Conservation (phyloP, 768 basidiomycete genomes). For the Infundibulicybe gibba region DNA sequence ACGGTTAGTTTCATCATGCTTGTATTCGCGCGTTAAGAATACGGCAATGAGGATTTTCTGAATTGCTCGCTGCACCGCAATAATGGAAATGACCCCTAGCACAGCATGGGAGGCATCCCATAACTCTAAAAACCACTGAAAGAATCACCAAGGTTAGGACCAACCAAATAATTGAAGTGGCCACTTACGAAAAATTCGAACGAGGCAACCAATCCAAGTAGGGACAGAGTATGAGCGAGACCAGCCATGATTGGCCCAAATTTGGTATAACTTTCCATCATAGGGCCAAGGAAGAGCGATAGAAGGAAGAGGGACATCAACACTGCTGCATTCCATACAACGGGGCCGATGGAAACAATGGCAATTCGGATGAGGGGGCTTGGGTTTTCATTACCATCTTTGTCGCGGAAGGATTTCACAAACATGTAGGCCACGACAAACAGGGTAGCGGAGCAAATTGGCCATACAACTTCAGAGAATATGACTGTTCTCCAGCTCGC, state of each 20-base stretch:
- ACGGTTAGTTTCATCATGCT: constrained; percentile 96
- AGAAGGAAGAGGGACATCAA: constrained; percentile 84
- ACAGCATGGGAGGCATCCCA: constrained; percentile 98
- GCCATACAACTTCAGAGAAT: constrained; percentile 79
- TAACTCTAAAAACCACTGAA: constrained; percentile 91
- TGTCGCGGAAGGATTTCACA: constrained; percentile 84
- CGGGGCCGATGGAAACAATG: constrained; percentile 86
- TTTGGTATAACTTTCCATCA: constrained; percentile 79
- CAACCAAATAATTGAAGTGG: background rate
- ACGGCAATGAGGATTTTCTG: constrained; percentile 94
- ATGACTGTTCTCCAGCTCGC: constrained; percentile 85
- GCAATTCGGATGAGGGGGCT: constrained; percentile 87
- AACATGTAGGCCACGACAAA: constrained; percentile 90
- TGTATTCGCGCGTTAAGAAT: constrained; percentile 95
- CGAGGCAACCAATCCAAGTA: constrained; percentile 83
- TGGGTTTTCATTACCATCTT: constrained; percentile 60
- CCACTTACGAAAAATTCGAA: constrained; percentile 92
- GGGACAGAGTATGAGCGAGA: constrained; percentile 76
- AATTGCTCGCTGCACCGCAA: constrained; percentile 87
- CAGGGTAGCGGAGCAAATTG: constrained; percentile 69
- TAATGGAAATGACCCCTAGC: constrained; percentile 84
- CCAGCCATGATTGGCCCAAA: constrained; percentile 94
- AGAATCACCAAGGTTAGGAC: constrained; percentile 9
- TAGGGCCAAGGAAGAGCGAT: constrained; percentile 89
- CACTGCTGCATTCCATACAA: constrained; percentile 92